These are phyloP conservation scores for Ceratocystis variospora DNA, from an alignment of 2,329 filamentous ascomycete genomes.

Conservation along the genomic window DNA sequence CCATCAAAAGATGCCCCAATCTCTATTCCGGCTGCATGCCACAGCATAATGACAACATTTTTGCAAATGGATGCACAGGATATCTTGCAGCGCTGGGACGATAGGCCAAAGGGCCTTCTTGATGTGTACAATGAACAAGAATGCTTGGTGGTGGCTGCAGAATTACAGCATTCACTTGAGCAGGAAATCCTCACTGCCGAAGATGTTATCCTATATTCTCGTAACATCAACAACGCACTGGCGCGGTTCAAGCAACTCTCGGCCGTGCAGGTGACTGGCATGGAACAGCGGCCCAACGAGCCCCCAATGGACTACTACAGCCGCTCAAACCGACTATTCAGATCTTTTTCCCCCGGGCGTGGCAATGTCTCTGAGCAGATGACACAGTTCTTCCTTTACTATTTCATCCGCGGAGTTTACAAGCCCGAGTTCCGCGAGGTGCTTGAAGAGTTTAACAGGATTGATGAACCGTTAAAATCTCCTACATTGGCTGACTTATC, in stretches of 20 bases:
- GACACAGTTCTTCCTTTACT: slow-evolving; percentile 17
- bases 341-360: slow-evolving; percentile 29
- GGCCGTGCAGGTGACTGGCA: slow-evolving; percentile 13
- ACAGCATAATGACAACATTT: slow-evolving; percentile 10
- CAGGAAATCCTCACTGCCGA: neutral
- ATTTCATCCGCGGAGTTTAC: slow-evolving; percentile 32
- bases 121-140: slow-evolving; percentile 8
- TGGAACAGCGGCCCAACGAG: slow-evolving; percentile 18
- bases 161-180: slow-evolving; percentile 9
- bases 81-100: slow-evolving; percentile 13
- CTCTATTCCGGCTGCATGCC: neutral
- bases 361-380: slow-evolving; percentile 31
- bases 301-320: slow-evolving; percentile 23
- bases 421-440: slow-evolving; percentile 33
- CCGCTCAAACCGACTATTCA: slow-evolving; percentile 27
- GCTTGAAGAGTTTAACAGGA: slow-evolving; percentile 27
- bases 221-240: slow-evolving; percentile 6
- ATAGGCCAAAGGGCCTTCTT: slow-evolving; percentile 9
- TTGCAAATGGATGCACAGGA: slow-evolving; percentile 14
- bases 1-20: neutral
- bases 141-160: slow-evolving; percentile 1
- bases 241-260: slow-evolving; percentile 19
- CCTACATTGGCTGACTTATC: slow-evolving; percentile 30
- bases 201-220: neutral
- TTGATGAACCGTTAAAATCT: neutral